Percentiles rank a stretch among this genome's conserved stretches.
Conservation (phyloP, 1,139 yeast species). For the Yamadazyma diddensiae region DNA sequence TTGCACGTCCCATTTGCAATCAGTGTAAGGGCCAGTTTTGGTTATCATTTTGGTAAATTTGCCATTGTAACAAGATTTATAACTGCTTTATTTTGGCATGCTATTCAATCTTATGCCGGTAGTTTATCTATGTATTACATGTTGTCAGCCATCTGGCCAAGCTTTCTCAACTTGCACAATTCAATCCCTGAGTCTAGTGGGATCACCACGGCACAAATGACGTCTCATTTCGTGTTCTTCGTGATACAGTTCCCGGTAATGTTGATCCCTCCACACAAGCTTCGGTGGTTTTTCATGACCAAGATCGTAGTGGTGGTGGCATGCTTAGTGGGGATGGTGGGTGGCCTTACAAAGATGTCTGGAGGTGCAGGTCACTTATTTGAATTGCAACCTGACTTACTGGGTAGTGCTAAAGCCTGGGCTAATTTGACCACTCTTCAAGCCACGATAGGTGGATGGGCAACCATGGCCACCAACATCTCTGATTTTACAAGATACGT, state of each 20-base stretch:
- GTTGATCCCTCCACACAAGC: conserved; percentile 14
- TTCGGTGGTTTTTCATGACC: conserved; percentile 14
- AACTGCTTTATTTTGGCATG: conserved; percentile 35
- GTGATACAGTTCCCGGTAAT: conserved; percentile 15
- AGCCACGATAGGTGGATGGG: conserved; percentile 16
- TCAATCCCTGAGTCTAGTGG: conserved; percentile 22
- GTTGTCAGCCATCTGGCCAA: conserved; percentile 32
- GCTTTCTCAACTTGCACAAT: conserved; percentile 22
- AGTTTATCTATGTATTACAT: conserved; percentile 24
- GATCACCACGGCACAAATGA: conserved; percentile 11
- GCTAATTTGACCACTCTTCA: conserved; percentile 9
- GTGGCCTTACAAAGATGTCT: conserved; percentile 14
- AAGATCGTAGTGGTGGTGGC: conserved; percentile 13
- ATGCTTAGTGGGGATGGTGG: conserved; percentile 13
- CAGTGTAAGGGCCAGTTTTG: conserved; percentile 29
- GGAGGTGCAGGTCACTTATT: conserved; percentile 13
- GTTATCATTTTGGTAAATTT: conserved; percentile 26
- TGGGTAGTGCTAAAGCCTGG: conserved; percentile 12
- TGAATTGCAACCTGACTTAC: conserved; percentile 7
- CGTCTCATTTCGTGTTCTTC: conserved; percentile 14
- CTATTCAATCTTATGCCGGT: conserved; percentile 32
- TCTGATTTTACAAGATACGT: conserved; percentile 15
- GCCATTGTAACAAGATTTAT: conserved; percentile 30
- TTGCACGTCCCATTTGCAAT: conserved; percentile 35
- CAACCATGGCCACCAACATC: conserved; percentile 16